Evolutionary conservation across 331 rosid species (phyloP), one percentile per base, ranked within the genome.

Genomic region (Quercus tomentella): DNA sequence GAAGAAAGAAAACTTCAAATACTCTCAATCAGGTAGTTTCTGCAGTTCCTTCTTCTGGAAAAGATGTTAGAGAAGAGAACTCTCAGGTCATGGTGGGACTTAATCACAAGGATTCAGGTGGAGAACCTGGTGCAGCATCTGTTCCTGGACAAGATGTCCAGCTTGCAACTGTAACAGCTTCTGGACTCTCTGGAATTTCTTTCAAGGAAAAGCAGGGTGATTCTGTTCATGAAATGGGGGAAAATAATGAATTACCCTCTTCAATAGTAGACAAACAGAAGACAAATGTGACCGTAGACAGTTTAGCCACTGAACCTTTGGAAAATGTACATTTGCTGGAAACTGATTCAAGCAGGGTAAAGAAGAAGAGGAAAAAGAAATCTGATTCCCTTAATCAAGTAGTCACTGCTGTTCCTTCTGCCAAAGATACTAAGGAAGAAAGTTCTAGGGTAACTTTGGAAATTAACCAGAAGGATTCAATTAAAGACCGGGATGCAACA

Each of bases 11-110:
- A 30, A 76, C 77, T 71, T 84, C 82, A 63, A 80, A 56, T 78
- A 55, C 31, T 61, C 81, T 69, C 62, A 76, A 75, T 60, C 58
- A 80, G 72, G 87, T 6, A 35, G 68, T 43, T 63, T 17, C 30
- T 80, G 81, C 65, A 22, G 82, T 74, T 80, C 83, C 89, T 79
- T 74, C 81, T 75, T 79, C 86, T 9, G 56, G 69, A 77, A 85
- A 79, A 28, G 87, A 71, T 84, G 76, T 72, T 76, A 75, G 70
- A 77, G 79, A 77, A 76, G 79, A 80, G 83, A 70, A 12, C 62
- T 71, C 80, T 72, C 35, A 60, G 56, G 80, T 41, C 25, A 51
- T 25, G 14, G 54, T 80, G 18, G 70, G 57, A 54, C 56, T 68
- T 69, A 69, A 75, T 25, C 41, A n/a, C 45, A 70, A 61, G 72